These are phyloP conservation scores for Candida freyschussii DNA, from an alignment of 1,139 yeast genomes.

Conservation along the genomic window DNA sequence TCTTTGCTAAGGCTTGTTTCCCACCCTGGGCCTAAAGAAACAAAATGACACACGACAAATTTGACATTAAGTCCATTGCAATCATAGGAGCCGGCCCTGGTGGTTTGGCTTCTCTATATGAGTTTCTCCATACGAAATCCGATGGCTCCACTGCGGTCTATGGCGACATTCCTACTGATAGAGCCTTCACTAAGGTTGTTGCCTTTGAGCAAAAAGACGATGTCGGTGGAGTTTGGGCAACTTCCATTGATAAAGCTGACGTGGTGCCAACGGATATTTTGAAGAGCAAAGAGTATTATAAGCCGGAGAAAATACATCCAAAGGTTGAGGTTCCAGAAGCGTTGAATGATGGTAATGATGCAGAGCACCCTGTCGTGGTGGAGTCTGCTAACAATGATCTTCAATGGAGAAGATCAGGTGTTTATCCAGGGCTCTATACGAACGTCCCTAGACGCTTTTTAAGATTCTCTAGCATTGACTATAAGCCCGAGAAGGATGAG, in stretches of 20 bases:
- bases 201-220: slow-evolving; percentile 33
- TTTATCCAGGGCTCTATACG: slow-evolving; percentile 40
- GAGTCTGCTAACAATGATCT: slow-evolving; percentile 9
- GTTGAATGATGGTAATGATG: slow-evolving; percentile 1
- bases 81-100: too few species aligned
- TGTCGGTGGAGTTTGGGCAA: slow-evolving; percentile 37
- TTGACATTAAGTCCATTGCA: too few species aligned
- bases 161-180: slow-evolving; percentile 30
- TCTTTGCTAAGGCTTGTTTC: too few species aligned
- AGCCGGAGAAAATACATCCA: slow-evolving; percentile 26
- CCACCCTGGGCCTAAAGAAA: too few species aligned
- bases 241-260: slow-evolving; percentile 19
- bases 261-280: slow-evolving; percentile 21
- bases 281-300: slow-evolving; percentile 21
- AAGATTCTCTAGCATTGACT: slow-evolving; percentile 34
- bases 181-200: slow-evolving; percentile 30
- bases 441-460: slow-evolving; percentile 43
- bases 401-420: slow-evolving; percentile 40
- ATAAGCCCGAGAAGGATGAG: slow-evolving; percentile 12
- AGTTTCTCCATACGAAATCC: slow-evolving; percentile 29
- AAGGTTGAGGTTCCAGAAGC: slow-evolving; percentile 12
- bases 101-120: too few species aligned
- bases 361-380: slow-evolving; percentile 18
- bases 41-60: too few species aligned
- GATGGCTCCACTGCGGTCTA: too few species aligned